Evolutionary conservation across 2,329 filamentous ascomycete species (phyloP).

Genomic region (Cytospora mali): DNA sequence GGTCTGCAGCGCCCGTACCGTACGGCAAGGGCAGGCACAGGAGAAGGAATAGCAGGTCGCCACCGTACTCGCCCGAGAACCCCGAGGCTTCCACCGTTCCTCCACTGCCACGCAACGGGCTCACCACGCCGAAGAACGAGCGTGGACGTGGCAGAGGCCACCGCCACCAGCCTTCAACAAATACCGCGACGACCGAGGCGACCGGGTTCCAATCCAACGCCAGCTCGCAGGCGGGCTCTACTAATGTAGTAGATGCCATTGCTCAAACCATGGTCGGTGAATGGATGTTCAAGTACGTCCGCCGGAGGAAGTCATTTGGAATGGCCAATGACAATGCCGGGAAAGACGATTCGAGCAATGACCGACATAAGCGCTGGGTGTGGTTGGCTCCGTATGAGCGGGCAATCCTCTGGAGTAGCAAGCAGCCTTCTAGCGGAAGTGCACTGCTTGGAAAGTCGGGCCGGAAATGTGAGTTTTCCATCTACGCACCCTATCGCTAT

Average conservation of each 20-base stretch:
- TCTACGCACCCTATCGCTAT: conserved; percentile 33
- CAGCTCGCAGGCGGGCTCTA: conserved; percentile 66
- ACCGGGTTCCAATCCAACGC: conserved; percentile 55
- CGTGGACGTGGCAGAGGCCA: conserved; percentile 35
- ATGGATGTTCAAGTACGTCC: conserved; percentile 92
- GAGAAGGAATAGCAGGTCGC: conserved; percentile 60
- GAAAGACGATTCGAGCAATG: conserved; percentile 71
- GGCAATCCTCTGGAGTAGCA: conserved; percentile 97
- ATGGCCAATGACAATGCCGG: conserved; percentile 67
- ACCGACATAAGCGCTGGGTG: conserved; percentile 95
- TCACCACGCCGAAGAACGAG: conserved; percentile 61
- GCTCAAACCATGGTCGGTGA: conserved; percentile 98
- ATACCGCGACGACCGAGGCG: conserved; percentile 53
- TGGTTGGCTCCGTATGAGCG: conserved; percentile 97
- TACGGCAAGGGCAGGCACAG: conserved; percentile 51
- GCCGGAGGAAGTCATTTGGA: conserved; percentile 87
- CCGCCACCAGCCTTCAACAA: conserved; percentile 63
- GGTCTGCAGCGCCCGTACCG: conserved; percentile 77
- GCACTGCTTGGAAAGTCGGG: conserved; percentile 93
- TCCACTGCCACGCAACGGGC: conserved; percentile 72
- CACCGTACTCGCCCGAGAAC: conserved; percentile 66
- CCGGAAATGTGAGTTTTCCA: conserved; percentile 74
- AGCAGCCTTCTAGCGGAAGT: conserved; percentile 86
- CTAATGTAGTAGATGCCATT: conserved; percentile 91
- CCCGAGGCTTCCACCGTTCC: conserved; percentile 73